Percentiles rank a stretch among this genome's conserved stretches.
These are phyloP conservation scores for Flaveria linearis DNA, from an alignment of 129 eudicot species.

Conservation along the genomic window DNA sequence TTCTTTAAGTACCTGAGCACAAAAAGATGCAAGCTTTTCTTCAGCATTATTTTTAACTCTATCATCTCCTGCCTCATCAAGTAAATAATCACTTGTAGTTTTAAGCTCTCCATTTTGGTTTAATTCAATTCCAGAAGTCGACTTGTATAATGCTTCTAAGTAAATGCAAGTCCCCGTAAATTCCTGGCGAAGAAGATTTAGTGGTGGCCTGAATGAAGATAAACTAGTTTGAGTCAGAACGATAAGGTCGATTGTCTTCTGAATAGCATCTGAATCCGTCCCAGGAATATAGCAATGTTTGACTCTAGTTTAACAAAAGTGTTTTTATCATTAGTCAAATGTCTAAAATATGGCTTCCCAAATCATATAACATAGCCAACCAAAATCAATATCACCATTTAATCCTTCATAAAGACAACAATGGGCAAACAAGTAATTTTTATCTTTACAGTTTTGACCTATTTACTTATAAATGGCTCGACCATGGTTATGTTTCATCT, in stretches of 20 bases:
- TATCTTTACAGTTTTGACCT: too few relatives aligned
- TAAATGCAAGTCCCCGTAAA: slow-evolving; percentile 79
- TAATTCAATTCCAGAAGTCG: slow-evolving; percentile 50
- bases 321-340: slow-evolving; percentile 26
- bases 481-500: too few relatives aligned
- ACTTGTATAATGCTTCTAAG: slow-evolving; percentile 76
- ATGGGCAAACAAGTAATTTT: too few relatives aligned
- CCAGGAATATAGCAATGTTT: slow-evolving; percentile 39
- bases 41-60: slow-evolving; percentile 35
- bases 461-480: too few relatives aligned
- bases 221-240: slow-evolving; percentile 39
- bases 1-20: slow-evolving; percentile 78
- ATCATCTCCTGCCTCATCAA: slow-evolving; percentile 28
- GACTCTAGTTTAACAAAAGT: slow-evolving; percentile 37
- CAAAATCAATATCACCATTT: neutral
- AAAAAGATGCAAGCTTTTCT: slow-evolving; percentile 83
- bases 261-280: slow-evolving; percentile 40
- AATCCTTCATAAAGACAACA: neutral
- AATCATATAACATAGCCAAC: neutral
- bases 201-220: slow-evolving; percentile 78
- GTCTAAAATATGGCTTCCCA: slow-evolving; percentile 10
- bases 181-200: slow-evolving; percentile 94
- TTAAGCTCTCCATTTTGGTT: slow-evolving; percentile 29
- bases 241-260: slow-evolving; percentile 47
- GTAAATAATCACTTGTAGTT: slow-evolving; percentile 29